Evolutionary conservation across 805 yeast genomes (phyloP).

Genomic region (Candida golubevii): DNA sequence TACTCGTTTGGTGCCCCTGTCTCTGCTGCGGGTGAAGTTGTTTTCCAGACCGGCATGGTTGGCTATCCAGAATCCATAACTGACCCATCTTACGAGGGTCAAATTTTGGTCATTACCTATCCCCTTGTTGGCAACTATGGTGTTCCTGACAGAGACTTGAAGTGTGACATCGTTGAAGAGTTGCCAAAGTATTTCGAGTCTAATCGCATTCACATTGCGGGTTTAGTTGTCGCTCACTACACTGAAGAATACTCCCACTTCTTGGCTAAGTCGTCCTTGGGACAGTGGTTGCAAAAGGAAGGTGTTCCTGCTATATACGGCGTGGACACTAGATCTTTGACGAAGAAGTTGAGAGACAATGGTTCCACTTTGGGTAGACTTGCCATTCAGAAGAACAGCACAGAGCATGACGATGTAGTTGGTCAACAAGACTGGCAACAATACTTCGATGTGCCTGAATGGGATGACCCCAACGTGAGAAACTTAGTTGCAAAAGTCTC

Average conservation of each 20-base stretch:
- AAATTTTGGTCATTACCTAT: slow-evolving; percentile 91
- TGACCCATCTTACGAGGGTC: slow-evolving; percentile 98
- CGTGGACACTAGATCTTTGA: slow-evolving; percentile 92
- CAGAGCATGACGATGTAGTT: slow-evolving; percentile 30
- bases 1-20: slow-evolving; percentile 93
- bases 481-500: slow-evolving; percentile 93
- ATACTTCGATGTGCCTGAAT: slow-evolving; percentile 72
- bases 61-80: slow-evolving; percentile 98
- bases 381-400: slow-evolving; percentile 48
- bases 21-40: slow-evolving; percentile 92
- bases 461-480: slow-evolving; percentile 88
- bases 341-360: slow-evolving; percentile 85
- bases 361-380: slow-evolving; percentile 94
- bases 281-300: slow-evolving; percentile 88
- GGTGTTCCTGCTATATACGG: slow-evolving; percentile 96
- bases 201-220: slow-evolving; percentile 88
- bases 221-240: slow-evolving; percentile 93
- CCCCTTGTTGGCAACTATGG: slow-evolving; percentile 98
- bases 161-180: slow-evolving; percentile 68
- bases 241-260: slow-evolving; percentile 94
- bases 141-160: slow-evolving; percentile 81
- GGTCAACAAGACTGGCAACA: slow-evolving; percentile 50
- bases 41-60: slow-evolving; percentile 99
- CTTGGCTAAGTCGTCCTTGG: slow-evolving; percentile 88
- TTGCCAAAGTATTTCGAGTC: slow-evolving; percentile 94